Evolutionary conservation across 768 basidiomycete genomes (phyloP), one percentile per base, ranked within the genome.

Genomic region (Xerocomellus chrysenteron): DNA sequence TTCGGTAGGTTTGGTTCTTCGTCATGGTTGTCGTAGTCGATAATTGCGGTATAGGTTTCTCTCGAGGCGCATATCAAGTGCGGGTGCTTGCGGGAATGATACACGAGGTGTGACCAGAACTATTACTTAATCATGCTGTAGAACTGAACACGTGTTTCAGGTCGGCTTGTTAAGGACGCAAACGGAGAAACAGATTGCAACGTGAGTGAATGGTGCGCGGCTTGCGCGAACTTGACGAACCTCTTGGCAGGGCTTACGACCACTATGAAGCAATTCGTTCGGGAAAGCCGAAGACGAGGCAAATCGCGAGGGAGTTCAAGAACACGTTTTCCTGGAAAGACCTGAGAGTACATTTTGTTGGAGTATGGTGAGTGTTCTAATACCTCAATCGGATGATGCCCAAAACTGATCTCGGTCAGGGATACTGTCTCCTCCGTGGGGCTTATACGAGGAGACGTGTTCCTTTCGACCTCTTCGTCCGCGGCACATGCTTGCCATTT

Each of bases 31-130:
- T 30, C 5, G 21, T n/a, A 14, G 32, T 6, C 52, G 9, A 41
- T 28, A 1, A 24, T 42, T 4, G 0, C 17, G 5, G 13, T 33
- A 0, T 37, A 73, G 72, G 72, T 13, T 80, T 80, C 52, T 79
- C 78, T 33, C 70, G 77, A n/a, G 78, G 79, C 19, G 74, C 75
- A 30, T 76, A 75, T 57, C 71, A 75, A 49, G 74, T 74, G 0
- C 68, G 76, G 10, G 72, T 71, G 2, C 67, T 76, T 12, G 73
- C 77, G 0, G 78, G 67, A 10, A 78, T 78, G 77, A 68, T 78
- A 11, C 50, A 75, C 14, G 68, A 72, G 58, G 75, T 76, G 36
- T 21, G 49, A 10, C n/a, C n/a, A n/a, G 21, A 26, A n/a, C 2
- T 4, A 5, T 19, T 14, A 4, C 11, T 24, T 2, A 7, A 11